Evolutionary conservation across 2,329 filamentous ascomycete species (phyloP), one percentile per base, ranked within the genome.

Genomic region (Hirsutella minnesotensis): DNA sequence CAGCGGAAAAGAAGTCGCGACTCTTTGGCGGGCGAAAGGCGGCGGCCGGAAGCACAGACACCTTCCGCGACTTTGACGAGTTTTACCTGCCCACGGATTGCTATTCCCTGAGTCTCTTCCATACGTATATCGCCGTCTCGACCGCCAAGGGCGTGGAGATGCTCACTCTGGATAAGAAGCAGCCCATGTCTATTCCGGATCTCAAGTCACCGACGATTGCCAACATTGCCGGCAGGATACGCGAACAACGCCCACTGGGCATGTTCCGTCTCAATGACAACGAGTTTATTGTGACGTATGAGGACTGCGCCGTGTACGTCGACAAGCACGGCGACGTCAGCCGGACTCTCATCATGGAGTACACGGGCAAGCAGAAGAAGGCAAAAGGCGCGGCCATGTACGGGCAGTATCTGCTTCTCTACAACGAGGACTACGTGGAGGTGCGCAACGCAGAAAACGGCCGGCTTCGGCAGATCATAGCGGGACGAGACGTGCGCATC

Each of bases 31-130:
- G 69, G 49, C 80, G 79, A 16, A 67, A 67, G 46, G 63, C 67
- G 12, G 75, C 75, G 9, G 72, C 74, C 24, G 87, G 87, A 18
- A 80, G 77, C 46, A 95, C 90, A 0, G 92, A 98, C 54, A 90
- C 90, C 54, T 98, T 96, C 79, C 83, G 92, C 48, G 92, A 98
- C 58, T 98, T 89, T 60, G 92, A 98, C 66, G 92, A 96, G 53
- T 98, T 98, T 64, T 98, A 96, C 65, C 89, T 98, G 52, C 92
- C 92, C 0, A 83, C 86, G 3, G 94, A 98, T 59, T 95, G 88
- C 61, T 95, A 83, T 62, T 87, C 86, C 39, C 84, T 98, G 58
- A 96, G 95, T 62, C 77, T 98, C 41, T 98, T 96, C 75, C 87
- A 95, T 60, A 87, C 83, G 1, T 94, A 88, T 47, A 83, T 98